Percentiles rank a stretch among this genome's conserved stretches.
phyloP scores from a whole-genome alignment of 164 flowering plant genomes.

The Sextonia rubra region DNA sequence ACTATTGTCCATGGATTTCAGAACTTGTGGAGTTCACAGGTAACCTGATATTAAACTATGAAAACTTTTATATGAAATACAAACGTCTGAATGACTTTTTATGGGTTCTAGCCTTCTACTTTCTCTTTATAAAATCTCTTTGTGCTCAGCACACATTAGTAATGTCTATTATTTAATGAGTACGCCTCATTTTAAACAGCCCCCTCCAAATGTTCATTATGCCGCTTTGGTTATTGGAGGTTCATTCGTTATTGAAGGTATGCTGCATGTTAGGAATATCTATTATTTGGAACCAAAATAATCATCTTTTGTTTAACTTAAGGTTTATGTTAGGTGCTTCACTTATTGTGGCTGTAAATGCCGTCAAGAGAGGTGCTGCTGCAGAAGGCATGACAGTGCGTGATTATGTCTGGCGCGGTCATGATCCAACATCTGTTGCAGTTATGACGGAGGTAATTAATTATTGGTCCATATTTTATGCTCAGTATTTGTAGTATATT shows the following conservation, averaged over 20 bases:
- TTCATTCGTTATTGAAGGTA: constrained; percentile 92
- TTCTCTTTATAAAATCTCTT: background rate
- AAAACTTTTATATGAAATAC: background rate
- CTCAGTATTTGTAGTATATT: too few relatives aligned
- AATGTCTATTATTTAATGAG: constrained; percentile 14
- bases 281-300: background rate
- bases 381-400: constrained; percentile 89
- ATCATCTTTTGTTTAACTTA: constrained; percentile 4
- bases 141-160: constrained; percentile 1
- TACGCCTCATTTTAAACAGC: constrained; percentile 38
- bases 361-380: constrained; percentile 96
- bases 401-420: constrained; percentile 99
- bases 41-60: constrained; percentile 16
- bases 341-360: constrained; percentile 87
- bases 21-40: constrained; percentile 85
- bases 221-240: constrained; percentile 97
- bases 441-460: constrained; percentile 94
- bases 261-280: background rate
- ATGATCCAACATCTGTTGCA: constrained; percentile 99
- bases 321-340: constrained; percentile 69
- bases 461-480: too few relatives aligned
- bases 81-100: background rate
- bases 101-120: background rate
- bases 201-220: constrained; percentile 68
- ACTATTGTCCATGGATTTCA: constrained; percentile 95